A percentile compares a stretch with the other conserved stretches of the same genome.
These are phyloP conservation scores for Plantago coronopus DNA, from an alignment of 305 asterid species.

Conservation along the genomic window DNA sequence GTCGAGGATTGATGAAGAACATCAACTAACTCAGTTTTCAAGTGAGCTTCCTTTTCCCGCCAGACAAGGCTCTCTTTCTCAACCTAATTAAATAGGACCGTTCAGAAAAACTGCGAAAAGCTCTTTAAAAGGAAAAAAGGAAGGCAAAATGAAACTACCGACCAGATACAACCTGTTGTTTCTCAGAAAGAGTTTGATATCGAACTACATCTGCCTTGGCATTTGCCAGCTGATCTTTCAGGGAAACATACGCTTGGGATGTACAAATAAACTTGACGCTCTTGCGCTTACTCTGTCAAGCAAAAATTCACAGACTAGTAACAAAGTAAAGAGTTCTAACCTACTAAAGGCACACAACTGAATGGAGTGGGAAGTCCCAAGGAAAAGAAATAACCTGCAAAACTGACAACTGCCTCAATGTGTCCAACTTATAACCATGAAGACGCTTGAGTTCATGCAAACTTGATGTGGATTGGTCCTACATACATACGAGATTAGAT, in stretches of 20 bases:
- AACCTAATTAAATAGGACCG: slow-evolving; percentile 41
- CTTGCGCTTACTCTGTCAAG: slow-evolving; percentile 73
- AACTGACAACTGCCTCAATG: slow-evolving; percentile 59
- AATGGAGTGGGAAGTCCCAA: slow-evolving; percentile 16
- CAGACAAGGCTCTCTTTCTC: slow-evolving; percentile 81
- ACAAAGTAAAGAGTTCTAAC: slow-evolving; percentile 22
- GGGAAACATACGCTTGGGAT: slow-evolving; percentile 61
- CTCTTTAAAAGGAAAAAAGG: slow-evolving; percentile 17
- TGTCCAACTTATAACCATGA: slow-evolving; percentile 77
- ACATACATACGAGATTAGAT: slow-evolving; percentile 22
- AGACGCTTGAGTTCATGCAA: slow-evolving; percentile 66
- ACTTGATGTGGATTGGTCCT: slow-evolving; percentile 69
- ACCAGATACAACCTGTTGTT: slow-evolving; percentile 75
- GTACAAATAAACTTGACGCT: slow-evolving; percentile 62
- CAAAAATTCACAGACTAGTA: slow-evolving; percentile 24
- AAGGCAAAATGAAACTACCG: slow-evolving; percentile 30
- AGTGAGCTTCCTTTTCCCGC: slow-evolving; percentile 71
- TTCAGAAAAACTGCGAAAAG: slow-evolving; percentile 24
- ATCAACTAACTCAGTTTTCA: slow-evolving; percentile 80
- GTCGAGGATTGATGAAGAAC: slow-evolving; percentile 70
- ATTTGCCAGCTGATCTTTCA: slow-evolving; percentile 75
- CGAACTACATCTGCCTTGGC: slow-evolving; percentile 65
- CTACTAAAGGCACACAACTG: slow-evolving; percentile 21
- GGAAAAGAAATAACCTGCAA: slow-evolving; percentile 62
- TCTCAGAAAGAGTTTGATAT: slow-evolving; percentile 73